Conservation (phyloP, 495 filamentous ascomycete species). For the Poronia punctata region DNA sequence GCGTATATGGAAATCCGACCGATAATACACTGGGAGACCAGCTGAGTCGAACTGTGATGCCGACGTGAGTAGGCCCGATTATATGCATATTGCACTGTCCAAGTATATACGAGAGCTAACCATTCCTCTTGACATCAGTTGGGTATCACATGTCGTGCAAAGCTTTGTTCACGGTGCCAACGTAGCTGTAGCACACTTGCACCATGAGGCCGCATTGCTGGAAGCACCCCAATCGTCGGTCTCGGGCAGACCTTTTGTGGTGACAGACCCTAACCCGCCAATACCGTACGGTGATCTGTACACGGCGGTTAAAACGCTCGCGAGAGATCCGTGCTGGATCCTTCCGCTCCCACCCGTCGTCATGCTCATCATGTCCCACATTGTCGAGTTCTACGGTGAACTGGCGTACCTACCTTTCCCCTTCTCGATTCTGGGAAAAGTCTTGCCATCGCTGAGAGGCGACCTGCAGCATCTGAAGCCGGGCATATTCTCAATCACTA, state of each 20-base stretch:
- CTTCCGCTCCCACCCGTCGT: slow-evolving; percentile 33
- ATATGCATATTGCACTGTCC: background rate
- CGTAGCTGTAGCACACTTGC: slow-evolving; percentile 50
- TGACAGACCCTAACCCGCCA: slow-evolving; percentile 36
- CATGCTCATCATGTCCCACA: slow-evolving; percentile 42
- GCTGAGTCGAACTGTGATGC: slow-evolving; percentile 24
- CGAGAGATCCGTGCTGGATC: slow-evolving; percentile 24
- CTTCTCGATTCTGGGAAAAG: slow-evolving; percentile 31
- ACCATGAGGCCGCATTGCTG: slow-evolving; percentile 27
- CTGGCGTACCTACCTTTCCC: slow-evolving; percentile 24
- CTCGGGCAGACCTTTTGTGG: slow-evolving; percentile 24
- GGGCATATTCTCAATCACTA: slow-evolving; percentile 45
- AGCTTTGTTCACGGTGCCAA: slow-evolving; percentile 53
- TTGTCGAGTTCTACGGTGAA: slow-evolving; percentile 44
- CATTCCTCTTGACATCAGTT: slow-evolving; percentile 16
- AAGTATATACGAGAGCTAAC: background rate
- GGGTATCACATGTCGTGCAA: slow-evolving; percentile 44
- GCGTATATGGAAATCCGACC: slow-evolving; percentile 51
- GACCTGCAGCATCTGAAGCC: slow-evolving; percentile 48
- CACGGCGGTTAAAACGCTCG: slow-evolving; percentile 21
- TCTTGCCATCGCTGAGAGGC: slow-evolving; percentile 35
- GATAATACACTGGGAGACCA: slow-evolving; percentile 44
- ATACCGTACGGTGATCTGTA: slow-evolving; percentile 30
- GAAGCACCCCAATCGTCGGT: background rate
- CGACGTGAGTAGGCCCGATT: slow-evolving; percentile 34